phyloP scores from a whole-genome alignment of 805 yeast genomes.

The Saccharomycopsis sp. region DNA sequence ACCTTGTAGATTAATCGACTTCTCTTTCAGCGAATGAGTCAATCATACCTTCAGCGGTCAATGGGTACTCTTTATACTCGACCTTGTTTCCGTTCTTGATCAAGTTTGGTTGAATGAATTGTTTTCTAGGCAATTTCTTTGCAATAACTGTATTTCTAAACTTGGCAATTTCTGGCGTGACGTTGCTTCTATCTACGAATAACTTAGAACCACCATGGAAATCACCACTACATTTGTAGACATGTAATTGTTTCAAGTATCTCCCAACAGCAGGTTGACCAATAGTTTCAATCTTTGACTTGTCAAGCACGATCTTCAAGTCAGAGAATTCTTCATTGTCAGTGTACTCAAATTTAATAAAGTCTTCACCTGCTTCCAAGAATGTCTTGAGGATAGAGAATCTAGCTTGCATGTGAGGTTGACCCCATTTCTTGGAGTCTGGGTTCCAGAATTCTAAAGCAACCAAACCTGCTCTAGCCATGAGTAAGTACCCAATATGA shows the following conservation, averaged over 20 bases:
- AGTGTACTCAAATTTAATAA: conserved; percentile 46
- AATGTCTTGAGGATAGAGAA: conserved; percentile 76
- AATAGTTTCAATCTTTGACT: conserved; percentile 52
- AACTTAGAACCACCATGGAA: conserved; percentile 54
- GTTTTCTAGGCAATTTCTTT: conserved; percentile 78
- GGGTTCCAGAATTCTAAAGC: conserved; percentile 90
- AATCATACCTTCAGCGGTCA: conserved; percentile 69
- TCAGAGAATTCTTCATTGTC: conserved; percentile 47
- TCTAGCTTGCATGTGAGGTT: conserved; percentile 91
- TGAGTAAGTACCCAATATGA: conserved; percentile 62
- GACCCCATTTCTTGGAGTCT: conserved; percentile 77
- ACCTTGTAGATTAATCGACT: conserved; percentile 22
- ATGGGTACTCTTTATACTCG: conserved; percentile 62
- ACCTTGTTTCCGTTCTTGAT: conserved; percentile 26
- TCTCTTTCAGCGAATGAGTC: conserved; percentile 66
- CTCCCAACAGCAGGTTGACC: conserved; percentile 73
- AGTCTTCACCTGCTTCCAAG: conserved; percentile 53
- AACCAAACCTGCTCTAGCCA: conserved; percentile 83
- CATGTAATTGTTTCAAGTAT: conserved; percentile 64
- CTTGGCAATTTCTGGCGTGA: conserved; percentile 52
- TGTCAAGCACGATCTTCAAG: conserved; percentile 52
- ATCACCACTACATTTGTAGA: conserved; percentile 75
- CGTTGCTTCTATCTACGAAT: conserved; percentile 63
- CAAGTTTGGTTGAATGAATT: conserved; percentile 71
- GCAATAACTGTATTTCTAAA: conserved; percentile 62